Evolutionary conservation across 352 stramenopile genomes (phyloP).

Genomic region (Phytophthora megakarya): DNA sequence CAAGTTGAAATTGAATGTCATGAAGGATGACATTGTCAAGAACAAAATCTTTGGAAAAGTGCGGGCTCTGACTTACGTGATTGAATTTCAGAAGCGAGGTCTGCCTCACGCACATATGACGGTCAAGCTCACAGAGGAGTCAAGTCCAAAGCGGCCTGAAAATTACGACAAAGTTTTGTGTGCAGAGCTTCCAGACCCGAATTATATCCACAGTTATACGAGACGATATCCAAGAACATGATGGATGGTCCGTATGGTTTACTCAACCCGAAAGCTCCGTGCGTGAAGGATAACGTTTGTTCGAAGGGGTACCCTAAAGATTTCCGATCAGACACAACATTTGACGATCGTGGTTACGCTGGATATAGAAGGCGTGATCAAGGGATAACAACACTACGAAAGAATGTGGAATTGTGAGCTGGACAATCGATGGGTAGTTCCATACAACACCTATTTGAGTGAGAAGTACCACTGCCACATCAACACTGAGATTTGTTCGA

Average conservation of each 20-base stretch:
- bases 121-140: not conserved
- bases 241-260: not conserved
- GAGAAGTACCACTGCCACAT: slow-evolving; percentile 5
- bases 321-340: too few relatives aligned
- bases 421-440: not conserved
- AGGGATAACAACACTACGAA: not conserved
- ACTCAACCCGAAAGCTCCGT: not conserved
- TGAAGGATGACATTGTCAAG: not conserved
- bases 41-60: not conserved
- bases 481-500: slow-evolving; percentile 12
- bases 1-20: not conserved
- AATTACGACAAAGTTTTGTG: not conserved
- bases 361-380: too few relatives aligned
- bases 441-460: slow-evolving; percentile 4
- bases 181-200: not conserved
- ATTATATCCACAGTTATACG: too few relatives aligned
- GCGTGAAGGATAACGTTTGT: not conserved
- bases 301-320: not conserved
- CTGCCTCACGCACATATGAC: too few relatives aligned
- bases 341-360: too few relatives aligned
- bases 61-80: not conserved
- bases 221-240: too few relatives aligned
- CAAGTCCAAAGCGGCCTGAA: not conserved
- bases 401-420: not conserved
- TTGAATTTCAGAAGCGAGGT: not conserved